Conservation (phyloP, 495 filamentous ascomycete species). For the Lepidopterella palustris region DNA sequence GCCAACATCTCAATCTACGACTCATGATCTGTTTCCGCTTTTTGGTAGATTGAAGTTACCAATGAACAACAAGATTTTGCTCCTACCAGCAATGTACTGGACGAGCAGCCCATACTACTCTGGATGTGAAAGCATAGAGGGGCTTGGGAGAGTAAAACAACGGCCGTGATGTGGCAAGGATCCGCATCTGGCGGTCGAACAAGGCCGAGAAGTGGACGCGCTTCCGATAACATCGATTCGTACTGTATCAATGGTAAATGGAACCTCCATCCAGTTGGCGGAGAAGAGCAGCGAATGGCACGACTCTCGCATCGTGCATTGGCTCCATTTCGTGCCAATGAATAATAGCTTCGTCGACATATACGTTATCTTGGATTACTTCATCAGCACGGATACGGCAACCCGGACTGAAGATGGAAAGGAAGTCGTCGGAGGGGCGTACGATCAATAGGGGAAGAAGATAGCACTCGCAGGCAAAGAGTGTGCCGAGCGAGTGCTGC, state of each 20-base stretch:
- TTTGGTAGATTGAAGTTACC: slow-evolving; percentile 74
- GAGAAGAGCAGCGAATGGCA: slow-evolving; percentile 37
- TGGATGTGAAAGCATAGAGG: slow-evolving; percentile 41
- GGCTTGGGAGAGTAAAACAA: slow-evolving; percentile 54
- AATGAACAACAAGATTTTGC: slow-evolving; percentile 76
- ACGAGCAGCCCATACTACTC: slow-evolving; percentile 63
- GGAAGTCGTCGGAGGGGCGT: slow-evolving; percentile 8
- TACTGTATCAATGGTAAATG: slow-evolving; percentile 61
- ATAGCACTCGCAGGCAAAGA: slow-evolving; percentile 25
- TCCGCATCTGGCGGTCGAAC: slow-evolving; percentile 64
- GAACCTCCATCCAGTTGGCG: slow-evolving; percentile 48
- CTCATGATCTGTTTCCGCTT: slow-evolving; percentile 56
- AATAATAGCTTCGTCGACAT: slow-evolving; percentile 72
- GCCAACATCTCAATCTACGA: slow-evolving; percentile 52
- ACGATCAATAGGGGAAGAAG: slow-evolving; percentile 23
- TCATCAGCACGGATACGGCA: slow-evolving; percentile 46
- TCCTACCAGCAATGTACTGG: slow-evolving; percentile 78
- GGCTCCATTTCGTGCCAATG: slow-evolving; percentile 62
- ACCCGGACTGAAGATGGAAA: background rate
- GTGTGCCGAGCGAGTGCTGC: slow-evolving; percentile 27
- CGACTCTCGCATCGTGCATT: slow-evolving; percentile 35
- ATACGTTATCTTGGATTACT: slow-evolving; percentile 74
- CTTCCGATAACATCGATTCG: slow-evolving; percentile 69
- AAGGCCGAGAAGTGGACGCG: slow-evolving; percentile 54
- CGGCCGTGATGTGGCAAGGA: slow-evolving; percentile 60